Evolutionary conservation across 495 filamentous ascomycete genomes (phyloP).

Genomic region (Neohortaea acidophila): DNA sequence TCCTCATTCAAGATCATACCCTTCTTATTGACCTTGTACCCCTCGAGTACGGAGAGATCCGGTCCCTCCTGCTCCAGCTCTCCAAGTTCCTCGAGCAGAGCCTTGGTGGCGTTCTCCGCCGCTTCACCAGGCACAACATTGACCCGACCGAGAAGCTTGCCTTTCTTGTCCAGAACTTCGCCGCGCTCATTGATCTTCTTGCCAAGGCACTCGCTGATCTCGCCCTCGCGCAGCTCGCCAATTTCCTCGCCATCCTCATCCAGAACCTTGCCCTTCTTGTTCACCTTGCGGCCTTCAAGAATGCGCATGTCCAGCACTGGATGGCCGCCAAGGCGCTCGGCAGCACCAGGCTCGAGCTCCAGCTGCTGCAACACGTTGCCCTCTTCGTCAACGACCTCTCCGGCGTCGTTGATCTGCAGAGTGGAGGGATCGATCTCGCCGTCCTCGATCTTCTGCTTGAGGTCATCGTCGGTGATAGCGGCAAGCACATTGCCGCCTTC

Average conservation of each 20-base stretch:
- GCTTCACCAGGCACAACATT: constrained; percentile 37
- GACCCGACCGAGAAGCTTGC: constrained; percentile 36
- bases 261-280: constrained; percentile 41
- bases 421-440: constrained; percentile 28
- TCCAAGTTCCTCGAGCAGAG: constrained; percentile 33
- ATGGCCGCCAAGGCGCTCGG: constrained; percentile 28
- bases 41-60: constrained; percentile 29
- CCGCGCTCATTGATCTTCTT: constrained; percentile 38
- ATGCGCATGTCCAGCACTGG: constrained; percentile 31
- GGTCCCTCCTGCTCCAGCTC: constrained; percentile 26
- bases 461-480: constrained; percentile 27
- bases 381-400: constrained; percentile 45
- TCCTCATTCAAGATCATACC: constrained; percentile 35
- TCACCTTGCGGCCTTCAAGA: constrained; percentile 37
- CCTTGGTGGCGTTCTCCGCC: constrained; percentile 34
- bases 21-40: constrained; percentile 33
- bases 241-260: constrained; percentile 39
- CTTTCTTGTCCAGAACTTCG: constrained; percentile 36
- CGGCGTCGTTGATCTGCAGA: constrained; percentile 43
- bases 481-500: constrained; percentile 28
- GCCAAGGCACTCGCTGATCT: constrained; percentile 31
- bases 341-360: constrained; percentile 27
- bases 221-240: constrained; percentile 36
- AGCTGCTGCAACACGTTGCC: constrained; percentile 44
- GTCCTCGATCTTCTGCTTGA: constrained; percentile 19